Evolutionary conservation across 192 early-diverging fungal genomes (phyloP).

Genomic region (Linderina pennispora): DNA sequence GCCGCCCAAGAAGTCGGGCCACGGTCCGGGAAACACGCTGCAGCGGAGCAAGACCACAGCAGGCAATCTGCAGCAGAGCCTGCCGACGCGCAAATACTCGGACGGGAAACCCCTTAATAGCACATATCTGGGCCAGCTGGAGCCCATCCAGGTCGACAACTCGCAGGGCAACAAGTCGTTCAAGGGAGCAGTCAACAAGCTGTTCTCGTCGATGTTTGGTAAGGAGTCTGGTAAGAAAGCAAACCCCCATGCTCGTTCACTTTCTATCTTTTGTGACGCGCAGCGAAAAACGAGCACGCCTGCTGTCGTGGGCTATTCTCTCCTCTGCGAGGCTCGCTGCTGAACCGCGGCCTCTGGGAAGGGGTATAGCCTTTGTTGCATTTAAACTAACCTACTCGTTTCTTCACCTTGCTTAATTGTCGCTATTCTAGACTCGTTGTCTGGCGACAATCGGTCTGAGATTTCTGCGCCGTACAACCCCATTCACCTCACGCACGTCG

Average conservation of each 20-base stretch:
- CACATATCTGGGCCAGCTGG: conserved; percentile 46
- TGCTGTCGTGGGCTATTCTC: no score
- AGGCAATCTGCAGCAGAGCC: conserved; percentile 4
- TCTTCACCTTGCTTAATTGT: conserved; percentile 3
- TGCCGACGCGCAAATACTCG: conserved; percentile 43
- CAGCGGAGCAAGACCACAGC: conserved; percentile 48
- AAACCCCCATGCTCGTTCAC: no score
- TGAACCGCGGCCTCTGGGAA: no score
- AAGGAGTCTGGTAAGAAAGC: conserved; percentile 2
- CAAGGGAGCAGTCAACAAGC: conserved; percentile 48
- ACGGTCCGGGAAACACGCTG: conserved; percentile 24
- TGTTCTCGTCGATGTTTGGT: conserved; percentile 48
- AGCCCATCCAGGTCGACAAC: conserved; percentile 36
- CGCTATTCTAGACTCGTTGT: conserved; percentile 46
- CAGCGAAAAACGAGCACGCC: neutral
- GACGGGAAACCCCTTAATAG: conserved; percentile 44
- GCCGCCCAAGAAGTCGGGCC: conserved; percentile 40
- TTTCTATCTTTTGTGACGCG: neutral
- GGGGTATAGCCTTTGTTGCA: no score
- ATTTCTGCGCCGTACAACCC: conserved; percentile 95
- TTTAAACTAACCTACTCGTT: conserved; percentile 2
- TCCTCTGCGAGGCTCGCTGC: no score
- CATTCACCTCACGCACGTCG: conserved; percentile 96
- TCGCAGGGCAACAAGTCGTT: conserved; percentile 43
- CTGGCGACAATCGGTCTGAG: conserved; percentile 71